A percentile compares a stretch with the other conserved stretches of the same genome.
Conservation (phyloP, 305 asterid genomes). For the Fraxinus dipetala region DNA sequence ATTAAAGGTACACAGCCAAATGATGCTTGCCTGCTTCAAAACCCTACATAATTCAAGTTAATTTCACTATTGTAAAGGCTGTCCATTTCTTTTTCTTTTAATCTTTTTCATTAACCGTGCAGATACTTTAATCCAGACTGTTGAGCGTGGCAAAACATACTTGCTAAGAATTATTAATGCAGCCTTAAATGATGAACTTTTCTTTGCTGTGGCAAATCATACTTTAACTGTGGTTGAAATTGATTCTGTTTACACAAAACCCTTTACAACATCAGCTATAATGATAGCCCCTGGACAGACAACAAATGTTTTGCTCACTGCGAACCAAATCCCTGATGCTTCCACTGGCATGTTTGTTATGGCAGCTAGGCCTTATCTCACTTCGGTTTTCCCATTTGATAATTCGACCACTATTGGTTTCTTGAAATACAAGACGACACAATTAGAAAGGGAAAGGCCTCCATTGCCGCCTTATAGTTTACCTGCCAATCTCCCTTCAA, state of each 20-base stretch:
- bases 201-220: conserved; percentile 63
- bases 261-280: conserved; percentile 55
- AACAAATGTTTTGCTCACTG: conserved; percentile 52
- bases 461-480: conserved; percentile 32
- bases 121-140: conserved; percentile 50
- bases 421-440: conserved; percentile 38
- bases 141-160: conserved; percentile 62
- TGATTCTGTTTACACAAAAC: conserved; percentile 65
- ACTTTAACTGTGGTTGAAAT: conserved; percentile 65
- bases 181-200: conserved; percentile 67
- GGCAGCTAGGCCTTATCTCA: conserved; percentile 80
- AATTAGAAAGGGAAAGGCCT: neutral
- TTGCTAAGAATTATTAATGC: conserved; percentile 69
- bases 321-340: conserved; percentile 44
- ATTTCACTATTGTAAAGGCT: neutral
- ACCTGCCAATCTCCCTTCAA: conserved; percentile 54
- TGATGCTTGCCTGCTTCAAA: neutral
- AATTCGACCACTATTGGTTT: conserved; percentile 69
- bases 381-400: conserved; percentile 60
- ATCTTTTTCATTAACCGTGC: conserved; percentile 15
- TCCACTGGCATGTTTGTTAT: conserved; percentile 38
- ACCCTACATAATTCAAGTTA: neutral
- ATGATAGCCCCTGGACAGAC: conserved; percentile 80
- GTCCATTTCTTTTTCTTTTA: neutral
- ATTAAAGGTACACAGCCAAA: conserved; percentile 36